Percentiles rank a stretch among this genome's conserved stretches.
Evolutionary conservation across 2,329 filamentous ascomycete genomes (phyloP).

Genomic region (Hypomyces rosellus): DNA sequence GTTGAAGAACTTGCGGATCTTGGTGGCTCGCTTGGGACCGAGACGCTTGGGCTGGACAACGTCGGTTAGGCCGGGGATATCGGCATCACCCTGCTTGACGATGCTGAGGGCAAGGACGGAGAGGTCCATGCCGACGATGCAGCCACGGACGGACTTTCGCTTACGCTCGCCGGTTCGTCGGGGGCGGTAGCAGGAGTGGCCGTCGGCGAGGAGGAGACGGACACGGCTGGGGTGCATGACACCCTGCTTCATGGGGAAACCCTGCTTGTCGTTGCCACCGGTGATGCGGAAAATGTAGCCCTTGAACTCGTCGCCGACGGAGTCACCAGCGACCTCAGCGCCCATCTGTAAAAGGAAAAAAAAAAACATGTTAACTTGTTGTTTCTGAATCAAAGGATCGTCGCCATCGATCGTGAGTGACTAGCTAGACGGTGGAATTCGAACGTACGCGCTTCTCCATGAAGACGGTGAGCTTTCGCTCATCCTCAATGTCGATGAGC

Average conservation of each 20-base stretch:
- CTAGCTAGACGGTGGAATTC: constrained; percentile 10
- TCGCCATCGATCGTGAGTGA: neutral
- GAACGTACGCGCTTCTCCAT: constrained; percentile 89
- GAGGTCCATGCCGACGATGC: constrained; percentile 95
- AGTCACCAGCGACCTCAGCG: constrained; percentile 86
- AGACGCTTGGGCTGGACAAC: constrained; percentile 98
- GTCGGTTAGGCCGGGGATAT: constrained; percentile 96
- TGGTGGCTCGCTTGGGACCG: constrained; percentile 98
- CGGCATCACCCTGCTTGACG: constrained; percentile 94
- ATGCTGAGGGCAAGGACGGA: constrained; percentile 90
- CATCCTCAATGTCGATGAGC: constrained; percentile 98
- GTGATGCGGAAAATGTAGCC: constrained; percentile 99
- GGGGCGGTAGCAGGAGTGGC: constrained; percentile 99
- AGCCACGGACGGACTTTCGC: constrained; percentile 97
- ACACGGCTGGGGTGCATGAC: constrained; percentile 98
- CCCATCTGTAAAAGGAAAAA: constrained; percentile 57
- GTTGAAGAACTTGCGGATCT: constrained; percentile 99
- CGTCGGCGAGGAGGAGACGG: constrained; percentile 88
- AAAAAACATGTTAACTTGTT: constrained; percentile 7
- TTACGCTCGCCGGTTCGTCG: constrained; percentile 98
- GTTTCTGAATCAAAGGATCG: neutral
- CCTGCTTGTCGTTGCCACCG: constrained; percentile 99
- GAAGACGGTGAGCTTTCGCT: constrained; percentile 98
- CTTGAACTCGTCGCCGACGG: constrained; percentile 98
- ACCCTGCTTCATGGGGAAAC: constrained; percentile 99